These are phyloP conservation scores for Leishmania guyanensis DNA, from an alignment of 208 protist genomes.

Conservation along the genomic window DNA sequence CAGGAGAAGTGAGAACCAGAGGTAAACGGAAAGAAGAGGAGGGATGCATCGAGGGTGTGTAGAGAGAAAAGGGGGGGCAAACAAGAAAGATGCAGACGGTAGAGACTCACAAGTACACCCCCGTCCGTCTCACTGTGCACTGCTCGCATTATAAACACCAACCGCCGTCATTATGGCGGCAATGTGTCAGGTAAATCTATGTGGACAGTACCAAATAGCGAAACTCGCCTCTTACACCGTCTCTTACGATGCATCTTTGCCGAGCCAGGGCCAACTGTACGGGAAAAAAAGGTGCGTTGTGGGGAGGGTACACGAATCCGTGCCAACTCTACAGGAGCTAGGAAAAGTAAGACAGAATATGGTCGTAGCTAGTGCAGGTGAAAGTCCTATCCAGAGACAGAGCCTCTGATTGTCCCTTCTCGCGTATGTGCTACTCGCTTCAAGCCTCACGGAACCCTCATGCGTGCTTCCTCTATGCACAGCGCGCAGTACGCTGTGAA, in stretches of 20 bases:
- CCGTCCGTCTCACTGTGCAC: background rate
- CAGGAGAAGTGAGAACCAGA: background rate
- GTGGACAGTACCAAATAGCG: background rate
- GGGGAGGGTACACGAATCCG: background rate
- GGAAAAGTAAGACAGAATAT: background rate
- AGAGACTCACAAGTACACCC: background rate
- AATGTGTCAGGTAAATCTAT: background rate
- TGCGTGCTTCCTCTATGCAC: background rate
- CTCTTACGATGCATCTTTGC: background rate
- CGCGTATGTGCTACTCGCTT: too few relatives aligned
- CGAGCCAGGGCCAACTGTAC: background rate
- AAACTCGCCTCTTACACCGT: background rate
- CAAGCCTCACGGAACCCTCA: background rate
- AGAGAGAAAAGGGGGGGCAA: background rate
- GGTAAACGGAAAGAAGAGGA: background rate
- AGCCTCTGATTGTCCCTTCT: background rate
- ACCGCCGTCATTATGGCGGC: background rate
- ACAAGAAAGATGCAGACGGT: background rate
- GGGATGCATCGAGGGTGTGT: background rate
- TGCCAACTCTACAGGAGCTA: background rate
- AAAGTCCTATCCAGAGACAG: background rate
- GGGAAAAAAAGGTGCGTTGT: background rate
- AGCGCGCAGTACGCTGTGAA: background rate
- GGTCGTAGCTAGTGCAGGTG: background rate
- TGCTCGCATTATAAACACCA: background rate